Percentiles rank a stretch among this genome's conserved stretches.
phyloP scores from a whole-genome alignment of 139 green algal species.

The Chlamydomonas incerta region DNA sequence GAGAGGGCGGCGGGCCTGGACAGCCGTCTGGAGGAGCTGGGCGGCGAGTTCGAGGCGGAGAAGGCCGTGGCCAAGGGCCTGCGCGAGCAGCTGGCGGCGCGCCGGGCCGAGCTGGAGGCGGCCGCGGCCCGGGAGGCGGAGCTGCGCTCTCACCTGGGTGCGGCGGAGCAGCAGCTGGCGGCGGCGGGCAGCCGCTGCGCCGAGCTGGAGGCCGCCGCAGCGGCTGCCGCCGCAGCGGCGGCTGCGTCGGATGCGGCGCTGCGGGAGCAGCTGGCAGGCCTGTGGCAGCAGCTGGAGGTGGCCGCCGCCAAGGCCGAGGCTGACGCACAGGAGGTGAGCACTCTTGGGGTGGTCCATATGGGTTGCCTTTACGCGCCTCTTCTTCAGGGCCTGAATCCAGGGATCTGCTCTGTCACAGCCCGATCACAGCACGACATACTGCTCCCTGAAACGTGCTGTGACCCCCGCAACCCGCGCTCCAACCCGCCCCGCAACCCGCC shows the following conservation, averaged over 20 bases:
- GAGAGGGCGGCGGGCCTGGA: neutral
- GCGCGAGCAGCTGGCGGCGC: neutral
- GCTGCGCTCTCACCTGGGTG: neutral
- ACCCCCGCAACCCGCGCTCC: no score
- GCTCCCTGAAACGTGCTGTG: no score
- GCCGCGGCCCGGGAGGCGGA: neutral
- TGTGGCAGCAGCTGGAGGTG: neutral
- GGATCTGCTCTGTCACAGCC: no score
- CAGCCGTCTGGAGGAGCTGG: neutral
- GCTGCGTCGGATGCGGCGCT: neutral
- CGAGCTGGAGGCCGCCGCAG: no score
- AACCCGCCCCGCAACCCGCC: no score
- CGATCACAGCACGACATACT: no score
- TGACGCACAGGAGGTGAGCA: neutral
- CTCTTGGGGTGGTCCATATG: neutral
- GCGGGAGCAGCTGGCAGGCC: neutral
- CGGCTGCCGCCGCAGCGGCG: no score
- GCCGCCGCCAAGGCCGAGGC: neutral
- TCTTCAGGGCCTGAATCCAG: no score
- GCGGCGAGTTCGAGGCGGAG: neutral
- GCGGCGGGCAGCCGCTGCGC: no score
- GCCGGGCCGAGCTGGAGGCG: neutral
- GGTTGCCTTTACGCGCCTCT: no score
- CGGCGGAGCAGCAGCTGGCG: neutral
- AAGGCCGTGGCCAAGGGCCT: neutral